Percentiles rank a stretch among this genome's conserved stretches.
phyloP scores from a whole-genome alignment of 2,329 filamentous ascomycete species.

The Periconia sp. region DNA sequence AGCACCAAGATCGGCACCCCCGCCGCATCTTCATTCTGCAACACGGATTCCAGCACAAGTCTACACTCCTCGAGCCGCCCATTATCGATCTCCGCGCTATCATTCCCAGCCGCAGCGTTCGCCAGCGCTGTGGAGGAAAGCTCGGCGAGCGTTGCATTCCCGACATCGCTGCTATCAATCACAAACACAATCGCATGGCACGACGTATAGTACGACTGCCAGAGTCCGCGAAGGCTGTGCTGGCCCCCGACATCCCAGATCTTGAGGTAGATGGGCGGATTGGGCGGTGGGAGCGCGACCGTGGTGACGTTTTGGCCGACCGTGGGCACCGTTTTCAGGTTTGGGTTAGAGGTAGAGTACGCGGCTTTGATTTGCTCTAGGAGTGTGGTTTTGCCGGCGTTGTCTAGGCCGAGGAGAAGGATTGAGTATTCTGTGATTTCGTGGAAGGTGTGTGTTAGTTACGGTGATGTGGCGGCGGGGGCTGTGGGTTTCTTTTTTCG shows the following conservation, averaged over 20 bases:
- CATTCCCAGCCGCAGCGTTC: neutral
- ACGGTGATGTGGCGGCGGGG: neutral
- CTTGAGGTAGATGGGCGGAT: constrained; percentile 92
- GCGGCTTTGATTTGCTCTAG: constrained; percentile 94
- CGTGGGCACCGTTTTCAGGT: constrained; percentile 86
- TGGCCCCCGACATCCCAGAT: constrained; percentile 98
- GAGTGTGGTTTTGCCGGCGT: constrained; percentile 97
- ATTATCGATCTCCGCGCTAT: constrained; percentile 33
- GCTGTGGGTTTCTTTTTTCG: neutral
- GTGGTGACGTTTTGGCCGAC: constrained; percentile 97
- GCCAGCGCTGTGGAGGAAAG: constrained; percentile 34
- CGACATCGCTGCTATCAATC: constrained; percentile 91
- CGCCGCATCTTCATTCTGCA: constrained; percentile 83
- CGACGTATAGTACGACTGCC: constrained; percentile 92
- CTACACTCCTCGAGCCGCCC: constrained; percentile 84
- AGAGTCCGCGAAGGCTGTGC: constrained; percentile 81
- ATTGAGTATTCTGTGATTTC: constrained; percentile 80
- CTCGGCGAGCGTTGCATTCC: constrained; percentile 71
- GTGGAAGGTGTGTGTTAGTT: neutral
- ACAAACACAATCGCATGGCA: constrained; percentile 98
- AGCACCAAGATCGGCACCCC: constrained; percentile 90
- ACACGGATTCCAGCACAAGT: constrained; percentile 83
- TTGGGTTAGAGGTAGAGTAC: constrained; percentile 70
- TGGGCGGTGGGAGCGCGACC: constrained; percentile 64
- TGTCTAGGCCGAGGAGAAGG: constrained; percentile 94